A percentile compares a stretch with the other conserved stretches of the same genome.
Conservation (phyloP, 164 flowering plant genomes). For the Nymphaea colorata region DNA sequence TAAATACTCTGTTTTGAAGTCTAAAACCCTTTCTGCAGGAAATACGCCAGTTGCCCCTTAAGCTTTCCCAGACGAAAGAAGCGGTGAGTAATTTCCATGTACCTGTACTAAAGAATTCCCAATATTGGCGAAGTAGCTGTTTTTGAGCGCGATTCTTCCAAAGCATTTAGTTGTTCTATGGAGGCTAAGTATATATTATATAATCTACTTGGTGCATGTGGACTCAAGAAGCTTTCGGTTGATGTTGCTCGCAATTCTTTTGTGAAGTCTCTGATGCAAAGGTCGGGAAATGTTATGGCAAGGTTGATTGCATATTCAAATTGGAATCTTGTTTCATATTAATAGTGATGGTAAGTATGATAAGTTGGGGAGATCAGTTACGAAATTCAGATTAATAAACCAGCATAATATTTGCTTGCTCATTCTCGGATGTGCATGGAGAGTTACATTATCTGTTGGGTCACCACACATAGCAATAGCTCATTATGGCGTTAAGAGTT, state of each 20-base stretch:
- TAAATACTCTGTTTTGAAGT: not conserved
- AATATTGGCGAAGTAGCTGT: not conserved
- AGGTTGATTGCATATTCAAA: too few relatives aligned
- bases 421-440: too few relatives aligned
- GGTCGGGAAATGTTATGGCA: too few relatives aligned
- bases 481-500: too few relatives aligned
- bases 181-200: not conserved
- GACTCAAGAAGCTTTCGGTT: not conserved
- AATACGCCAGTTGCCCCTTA: not conserved
- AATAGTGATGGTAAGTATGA: too few relatives aligned
- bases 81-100: not conserved
- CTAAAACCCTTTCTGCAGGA: not conserved
- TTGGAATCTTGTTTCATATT: too few relatives aligned
- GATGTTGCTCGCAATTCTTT: not conserved
- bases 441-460: too few relatives aligned
- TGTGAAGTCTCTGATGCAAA: too few relatives aligned
- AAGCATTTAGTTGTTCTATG: not conserved
- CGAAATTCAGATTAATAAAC: too few relatives aligned
- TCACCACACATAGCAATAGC: too few relatives aligned
- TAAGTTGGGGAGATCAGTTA: too few relatives aligned
- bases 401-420: too few relatives aligned
- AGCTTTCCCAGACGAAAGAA: not conserved
- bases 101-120: not conserved
- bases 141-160: not conserved
- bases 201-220: not conserved